These are phyloP conservation scores for Przewalskia tangutica DNA, from an alignment of 257 asterid genomes.

Conservation along the genomic window DNA sequence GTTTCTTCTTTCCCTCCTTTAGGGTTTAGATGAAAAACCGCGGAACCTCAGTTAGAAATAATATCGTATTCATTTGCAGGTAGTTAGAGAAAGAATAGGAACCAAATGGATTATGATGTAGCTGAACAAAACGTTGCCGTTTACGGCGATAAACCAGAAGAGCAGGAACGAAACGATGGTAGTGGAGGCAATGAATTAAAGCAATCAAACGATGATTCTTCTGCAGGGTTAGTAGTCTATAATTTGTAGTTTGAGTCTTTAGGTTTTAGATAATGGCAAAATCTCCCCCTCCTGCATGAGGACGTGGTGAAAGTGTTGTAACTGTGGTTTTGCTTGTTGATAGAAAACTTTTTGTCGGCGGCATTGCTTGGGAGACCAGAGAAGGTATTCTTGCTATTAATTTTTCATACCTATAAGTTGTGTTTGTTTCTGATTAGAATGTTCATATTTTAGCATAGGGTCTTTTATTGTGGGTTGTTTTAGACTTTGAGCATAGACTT, in stretches of 20 bases:
- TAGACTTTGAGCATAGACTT: not conserved
- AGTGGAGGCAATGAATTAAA: constrained; percentile 29
- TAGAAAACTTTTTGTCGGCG: constrained; percentile 99
- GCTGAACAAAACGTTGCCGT: constrained; percentile 51
- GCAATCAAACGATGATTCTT: constrained; percentile 64
- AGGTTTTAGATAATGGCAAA: constrained; percentile 7
- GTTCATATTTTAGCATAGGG: not conserved
- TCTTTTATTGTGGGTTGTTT: not conserved
- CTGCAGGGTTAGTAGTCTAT: constrained; percentile 95
- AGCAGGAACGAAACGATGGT: constrained; percentile 56
- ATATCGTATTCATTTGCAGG: constrained; percentile 48
- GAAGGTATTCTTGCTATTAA: constrained; percentile 46
- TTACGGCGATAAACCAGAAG: constrained; percentile 58
- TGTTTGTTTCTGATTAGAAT: not conserved
- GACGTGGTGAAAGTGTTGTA: constrained; percentile 39
- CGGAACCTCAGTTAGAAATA: constrained; percentile 12
- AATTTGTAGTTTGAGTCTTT: constrained; percentile 11
- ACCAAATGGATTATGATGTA: constrained; percentile 72
- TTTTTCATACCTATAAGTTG: not conserved
- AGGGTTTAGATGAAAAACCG: constrained; percentile 6
- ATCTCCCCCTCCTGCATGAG: constrained; percentile 26
- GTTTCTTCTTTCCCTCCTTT: not conserved
- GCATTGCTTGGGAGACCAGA: constrained; percentile 99
- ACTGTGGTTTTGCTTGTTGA: constrained; percentile 72
- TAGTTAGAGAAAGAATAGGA: constrained; percentile 47